A percentile compares a stretch with the other conserved stretches of the same genome.
Conservation (phyloP, 768 basidiomycete genomes). For the Boletales sp. region DNA sequence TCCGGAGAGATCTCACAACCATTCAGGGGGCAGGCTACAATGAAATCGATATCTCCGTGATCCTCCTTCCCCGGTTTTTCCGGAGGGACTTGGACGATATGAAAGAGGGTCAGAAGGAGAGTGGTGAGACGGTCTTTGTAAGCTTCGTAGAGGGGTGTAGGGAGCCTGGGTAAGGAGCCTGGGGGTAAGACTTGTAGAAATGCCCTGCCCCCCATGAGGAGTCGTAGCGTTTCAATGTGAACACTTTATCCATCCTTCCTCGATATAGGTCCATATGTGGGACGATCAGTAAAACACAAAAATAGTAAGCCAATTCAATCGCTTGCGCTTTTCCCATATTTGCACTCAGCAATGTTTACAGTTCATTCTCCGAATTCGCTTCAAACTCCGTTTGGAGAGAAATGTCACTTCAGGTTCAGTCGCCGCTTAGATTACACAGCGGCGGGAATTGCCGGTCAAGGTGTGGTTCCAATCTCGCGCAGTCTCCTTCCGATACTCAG, state of each 20-base stretch:
- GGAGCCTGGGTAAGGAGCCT: conserved; percentile 57
- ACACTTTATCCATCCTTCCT: not conserved
- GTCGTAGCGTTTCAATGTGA: not conserved
- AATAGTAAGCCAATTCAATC: conserved; percentile 3
- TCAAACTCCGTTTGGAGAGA: too few relatives aligned
- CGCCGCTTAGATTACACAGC: too few relatives aligned
- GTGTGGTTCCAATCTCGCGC: conserved; percentile 1
- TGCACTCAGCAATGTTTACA: too few relatives aligned
- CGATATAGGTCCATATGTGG: not conserved
- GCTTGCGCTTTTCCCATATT: too few relatives aligned
- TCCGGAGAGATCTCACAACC: conserved; percentile 30
- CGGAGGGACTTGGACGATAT: conserved; percentile 48
- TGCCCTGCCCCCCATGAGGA: conserved; percentile 66
- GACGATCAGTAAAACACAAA: conserved; percentile 14
- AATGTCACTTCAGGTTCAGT: too few relatives aligned
- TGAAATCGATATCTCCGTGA: conserved; percentile 68
- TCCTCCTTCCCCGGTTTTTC: conserved; percentile 66
- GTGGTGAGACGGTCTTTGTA: conserved; percentile 46
- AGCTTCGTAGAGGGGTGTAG: conserved; percentile 47
- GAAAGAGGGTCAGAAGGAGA: conserved; percentile 45
- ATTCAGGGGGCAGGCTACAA: conserved; percentile 46
- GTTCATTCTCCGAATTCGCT: too few relatives aligned
- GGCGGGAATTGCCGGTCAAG: too few relatives aligned
- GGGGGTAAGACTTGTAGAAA: conserved; percentile 46
- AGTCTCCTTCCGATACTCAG: too few relatives aligned